Evolutionary conservation across 2,329 filamentous ascomycete genomes (phyloP).

Genomic region (Curvularia lunata): DNA sequence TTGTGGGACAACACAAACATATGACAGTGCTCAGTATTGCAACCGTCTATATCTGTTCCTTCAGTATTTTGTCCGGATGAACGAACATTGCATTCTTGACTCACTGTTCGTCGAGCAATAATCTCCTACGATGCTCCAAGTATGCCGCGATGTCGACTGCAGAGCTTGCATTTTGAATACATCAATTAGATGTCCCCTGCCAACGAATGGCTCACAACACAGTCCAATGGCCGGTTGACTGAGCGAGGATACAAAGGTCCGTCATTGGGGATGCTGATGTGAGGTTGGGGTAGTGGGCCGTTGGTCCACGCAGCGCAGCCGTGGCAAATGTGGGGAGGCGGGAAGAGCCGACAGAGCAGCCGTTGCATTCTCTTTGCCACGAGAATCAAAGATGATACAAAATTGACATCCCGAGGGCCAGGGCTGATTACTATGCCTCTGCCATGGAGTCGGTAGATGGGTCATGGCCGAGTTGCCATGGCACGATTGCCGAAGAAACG

Average conservation of each 20-base stretch:
- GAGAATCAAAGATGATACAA: background rate
- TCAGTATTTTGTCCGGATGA: too few relatives aligned
- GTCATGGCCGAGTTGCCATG: background rate
- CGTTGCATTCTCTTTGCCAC: background rate
- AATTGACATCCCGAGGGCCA: background rate
- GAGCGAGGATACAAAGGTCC: background rate
- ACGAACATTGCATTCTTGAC: too few relatives aligned
- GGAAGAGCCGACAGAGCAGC: background rate
- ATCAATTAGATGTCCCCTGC: too few relatives aligned
- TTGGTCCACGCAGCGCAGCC: background rate
- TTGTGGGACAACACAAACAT: background rate
- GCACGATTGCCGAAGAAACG: constrained; percentile 18
- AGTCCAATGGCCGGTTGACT: background rate
- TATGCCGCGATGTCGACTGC: background rate
- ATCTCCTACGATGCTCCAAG: background rate
- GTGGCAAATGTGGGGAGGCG: constrained; percentile 12
- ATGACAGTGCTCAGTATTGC: background rate
- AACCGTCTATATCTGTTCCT: background rate
- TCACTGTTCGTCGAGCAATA: too few relatives aligned
- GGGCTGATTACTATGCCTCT: background rate
- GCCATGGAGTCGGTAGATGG: background rate
- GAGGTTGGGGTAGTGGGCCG: constrained; percentile 5
- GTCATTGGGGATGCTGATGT: background rate
- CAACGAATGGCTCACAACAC: background rate
- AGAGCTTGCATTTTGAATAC: background rate